Base-by-base conservation (phyloP, 2,329 filamentous ascomycete genomes). In the Acarospora socialis region DNA sequence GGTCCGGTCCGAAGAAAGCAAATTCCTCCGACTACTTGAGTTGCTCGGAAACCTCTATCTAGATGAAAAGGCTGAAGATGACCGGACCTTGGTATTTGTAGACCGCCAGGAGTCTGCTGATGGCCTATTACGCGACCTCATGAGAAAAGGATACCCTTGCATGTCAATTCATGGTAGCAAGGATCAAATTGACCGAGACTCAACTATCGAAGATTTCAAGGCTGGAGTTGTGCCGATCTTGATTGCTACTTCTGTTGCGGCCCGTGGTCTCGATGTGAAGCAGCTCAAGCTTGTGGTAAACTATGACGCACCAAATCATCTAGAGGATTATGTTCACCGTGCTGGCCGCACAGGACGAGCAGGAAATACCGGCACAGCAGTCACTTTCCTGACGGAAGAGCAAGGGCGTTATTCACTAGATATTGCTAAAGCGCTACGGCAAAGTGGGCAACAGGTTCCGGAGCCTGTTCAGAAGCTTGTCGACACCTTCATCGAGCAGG, bases 261-360 rank as follows among this genome's bases (percentile, higher is more conserved):
- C 90, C 30, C 81, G 90, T 54, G 90, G 90, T 38, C 65, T 98
- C 23, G 90, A 98, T 53, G 87, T 98, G 26, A 93, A 94, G 57
- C 83, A 92, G 52, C 66, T 98, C 20, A 94, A 92, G 55, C 68
- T 95, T 19, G 90, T 98, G 6, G 77, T 98, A 58, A 95, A 95
- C 57, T 94, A 83, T 51, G 86, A 94, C 50, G 81, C 79, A 1
- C 87, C 86, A 1, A 92, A 92, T 47, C 86, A 95, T 57, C 58
- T 93, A 39, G 90, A 98, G 57, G 90, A 95, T 50, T 95, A 95
- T 48, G 87, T 95, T 23, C 90, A 94, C 54, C 78, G 90, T 41
- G 83, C 81, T 34, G 90, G 90, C 28, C 81, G 90, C 46, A 95
- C 90, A 5, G 90, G 90, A 7, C 78, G 90, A 51, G 90, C 90